phyloP scores from a whole-genome alignment of 257 asterid species.

The Nicotiana knightiana region DNA sequence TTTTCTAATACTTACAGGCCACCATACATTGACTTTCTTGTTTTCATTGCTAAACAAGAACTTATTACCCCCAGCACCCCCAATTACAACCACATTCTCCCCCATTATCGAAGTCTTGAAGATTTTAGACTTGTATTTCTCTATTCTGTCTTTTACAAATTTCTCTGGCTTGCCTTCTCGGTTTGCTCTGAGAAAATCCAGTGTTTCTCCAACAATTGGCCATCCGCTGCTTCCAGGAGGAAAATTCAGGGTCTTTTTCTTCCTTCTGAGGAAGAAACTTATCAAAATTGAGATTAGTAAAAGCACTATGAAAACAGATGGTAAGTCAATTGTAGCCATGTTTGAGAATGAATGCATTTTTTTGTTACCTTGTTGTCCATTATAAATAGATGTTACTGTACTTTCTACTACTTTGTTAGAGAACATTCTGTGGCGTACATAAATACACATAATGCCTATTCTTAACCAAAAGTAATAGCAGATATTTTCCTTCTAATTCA shows the following conservation, averaged over 20 bases:
- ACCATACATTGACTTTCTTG: constrained; percentile 30
- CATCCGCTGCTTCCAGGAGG: constrained; percentile 19
- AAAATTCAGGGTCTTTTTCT: not conserved
- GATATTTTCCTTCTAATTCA: too few species aligned
- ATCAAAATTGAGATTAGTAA: not conserved
- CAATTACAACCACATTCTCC: constrained; percentile 21
- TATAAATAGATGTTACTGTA: not conserved
- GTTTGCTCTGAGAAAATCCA: not conserved
- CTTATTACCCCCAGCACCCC: constrained; percentile 29
- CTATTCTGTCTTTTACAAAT: constrained; percentile 21
- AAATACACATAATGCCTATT: too few species aligned
- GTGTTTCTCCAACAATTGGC: constrained; percentile 19
- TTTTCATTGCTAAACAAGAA: constrained; percentile 28
- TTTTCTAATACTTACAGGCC: constrained; percentile 51
- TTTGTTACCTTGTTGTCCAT: not conserved
- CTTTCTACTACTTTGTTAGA: not conserved
- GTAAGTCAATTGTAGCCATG: not conserved
- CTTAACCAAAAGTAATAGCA: too few species aligned
- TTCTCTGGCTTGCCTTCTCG: constrained; percentile 16
- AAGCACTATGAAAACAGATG: not conserved
- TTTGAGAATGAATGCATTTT: not conserved
- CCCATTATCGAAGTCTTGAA: constrained; percentile 32
- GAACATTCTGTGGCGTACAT: too few species aligned
- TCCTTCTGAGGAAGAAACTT: not conserved
- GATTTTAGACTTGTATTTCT: constrained; percentile 17